Base-by-base conservation (phyloP, 768 basidiomycete genomes). In the Hericium erinaceus region DNA sequence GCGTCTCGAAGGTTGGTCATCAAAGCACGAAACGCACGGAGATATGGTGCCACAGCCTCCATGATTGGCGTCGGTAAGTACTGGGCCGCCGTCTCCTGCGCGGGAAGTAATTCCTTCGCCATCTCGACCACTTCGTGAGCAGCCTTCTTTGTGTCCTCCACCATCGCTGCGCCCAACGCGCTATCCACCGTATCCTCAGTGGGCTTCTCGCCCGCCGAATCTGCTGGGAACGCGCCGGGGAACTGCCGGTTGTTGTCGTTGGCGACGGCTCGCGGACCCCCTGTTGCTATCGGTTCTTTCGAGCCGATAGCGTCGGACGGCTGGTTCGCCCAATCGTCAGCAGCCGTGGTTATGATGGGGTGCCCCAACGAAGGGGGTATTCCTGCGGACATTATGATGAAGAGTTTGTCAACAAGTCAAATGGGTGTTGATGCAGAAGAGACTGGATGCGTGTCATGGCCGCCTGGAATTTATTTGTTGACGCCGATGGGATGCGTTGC, bases 31-130 rank as follows among this genome's bases (percentile, higher is more conserved):
- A 33, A 65, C 67, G 54, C 38, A 68, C 68, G 63, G 0, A 68
- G 57, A 24, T 64, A 66, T 1, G 60, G 58, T 2, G 62, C 57
- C 16, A 68, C 60, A 20, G 61, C 63, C 56, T 67, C 66, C 2
- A 60, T 56, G 28, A 68, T 62, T 33, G 58, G 53, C 52, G 59
- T 51, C 6, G 68, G 65, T 4, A 67, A 39, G 44, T 64, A 64
- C 26, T 64, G 60, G 1, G 61, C 63, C 16, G 63, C 55, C 20
- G 48, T 28, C 55, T 49, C 55, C 22, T 37, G 52, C 7, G 16
- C 37, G 10, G 44, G 55, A n/a, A 56, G 24, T 20, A 28, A 37
- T 28, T 41, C 55, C 41, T 44, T 48, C 16, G 48, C 55, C 48
- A 20, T 39, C 33, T 55, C 54, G 39, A 55, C 15, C 13, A 44